Evolutionary conservation across 768 basidiomycete genomes (phyloP).

Genomic region (Termitomyces sp.): DNA sequence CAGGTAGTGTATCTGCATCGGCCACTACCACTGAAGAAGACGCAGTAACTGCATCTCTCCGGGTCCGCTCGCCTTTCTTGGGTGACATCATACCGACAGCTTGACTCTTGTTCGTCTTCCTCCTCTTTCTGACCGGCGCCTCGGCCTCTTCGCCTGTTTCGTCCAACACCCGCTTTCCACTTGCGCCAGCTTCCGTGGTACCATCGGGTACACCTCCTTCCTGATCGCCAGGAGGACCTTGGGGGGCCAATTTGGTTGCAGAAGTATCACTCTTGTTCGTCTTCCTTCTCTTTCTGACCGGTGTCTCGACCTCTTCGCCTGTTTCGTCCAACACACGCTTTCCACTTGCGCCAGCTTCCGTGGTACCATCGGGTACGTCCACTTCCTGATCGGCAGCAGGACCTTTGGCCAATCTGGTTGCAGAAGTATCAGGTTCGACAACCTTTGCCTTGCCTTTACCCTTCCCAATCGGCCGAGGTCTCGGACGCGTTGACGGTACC

Average conservation of each 20-base stretch:
- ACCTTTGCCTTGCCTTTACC: conserved; percentile 16
- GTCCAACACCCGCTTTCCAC: neutral
- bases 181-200: neutral
- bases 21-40: neutral
- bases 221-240: neutral
- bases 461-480: conserved; percentile 17
- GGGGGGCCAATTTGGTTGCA: neutral
- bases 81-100: neutral
- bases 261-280: neutral
- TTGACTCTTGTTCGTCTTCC: neutral
- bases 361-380: too few relatives aligned
- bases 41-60: neutral
- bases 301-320: neutral
- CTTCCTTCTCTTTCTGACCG: conserved; percentile 10
- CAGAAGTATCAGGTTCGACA: neutral
- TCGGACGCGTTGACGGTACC: conserved; percentile 5
- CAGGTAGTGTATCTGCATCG: neutral
- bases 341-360: neutral
- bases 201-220: neutral
- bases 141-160: neutral
- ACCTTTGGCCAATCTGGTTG: neutral
- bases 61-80: neutral
- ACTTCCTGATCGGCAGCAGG: neutral
- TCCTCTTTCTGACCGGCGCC: conserved; percentile 10
- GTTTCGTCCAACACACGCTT: neutral